A percentile compares a stretch with the other conserved stretches of the same genome.
Conservation (phyloP, 202 grass and related monocot species). For the Setaria viridis region DNA sequence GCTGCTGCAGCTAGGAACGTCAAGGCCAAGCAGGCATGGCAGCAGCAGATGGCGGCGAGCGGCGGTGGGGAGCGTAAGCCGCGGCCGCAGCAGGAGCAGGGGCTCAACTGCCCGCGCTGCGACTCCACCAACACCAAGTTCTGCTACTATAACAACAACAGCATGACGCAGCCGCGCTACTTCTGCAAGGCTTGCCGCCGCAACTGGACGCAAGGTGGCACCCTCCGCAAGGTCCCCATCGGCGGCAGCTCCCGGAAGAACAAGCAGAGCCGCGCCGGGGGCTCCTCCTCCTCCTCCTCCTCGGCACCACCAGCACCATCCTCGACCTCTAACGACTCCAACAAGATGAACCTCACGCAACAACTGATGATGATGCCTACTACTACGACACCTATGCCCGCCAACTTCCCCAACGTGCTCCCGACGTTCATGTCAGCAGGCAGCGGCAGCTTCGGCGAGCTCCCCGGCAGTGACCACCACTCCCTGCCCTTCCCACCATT, state of each 20-base stretch:
- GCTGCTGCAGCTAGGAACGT: background rate
- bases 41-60: no score
- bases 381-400: no score
- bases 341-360: no score
- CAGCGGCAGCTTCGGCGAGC: background rate
- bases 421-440: background rate
- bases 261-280: background rate
- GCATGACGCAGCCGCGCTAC: conserved; percentile 66
- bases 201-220: conserved; percentile 75
- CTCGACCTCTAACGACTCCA: background rate
- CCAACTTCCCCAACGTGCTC: conserved; percentile 34
- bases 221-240: conserved; percentile 67
- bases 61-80: background rate
- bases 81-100: background rate
- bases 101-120: conserved; percentile 50
- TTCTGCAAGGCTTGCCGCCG: conserved; percentile 67
- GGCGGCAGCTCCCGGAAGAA: conserved; percentile 48
- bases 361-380: no score
- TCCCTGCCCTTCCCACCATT: background rate
- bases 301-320: background rate
- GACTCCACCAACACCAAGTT: conserved; percentile 58
- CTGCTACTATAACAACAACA: conserved; percentile 95
- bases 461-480: background rate
- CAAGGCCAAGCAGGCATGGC: no score
- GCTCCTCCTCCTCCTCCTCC: no score